Percentiles rank a stretch among this genome's conserved stretches.
Conservation (phyloP, 225 moss, liverwort and hornwort genomes). For the Physcomitrellopsis africana region DNA sequence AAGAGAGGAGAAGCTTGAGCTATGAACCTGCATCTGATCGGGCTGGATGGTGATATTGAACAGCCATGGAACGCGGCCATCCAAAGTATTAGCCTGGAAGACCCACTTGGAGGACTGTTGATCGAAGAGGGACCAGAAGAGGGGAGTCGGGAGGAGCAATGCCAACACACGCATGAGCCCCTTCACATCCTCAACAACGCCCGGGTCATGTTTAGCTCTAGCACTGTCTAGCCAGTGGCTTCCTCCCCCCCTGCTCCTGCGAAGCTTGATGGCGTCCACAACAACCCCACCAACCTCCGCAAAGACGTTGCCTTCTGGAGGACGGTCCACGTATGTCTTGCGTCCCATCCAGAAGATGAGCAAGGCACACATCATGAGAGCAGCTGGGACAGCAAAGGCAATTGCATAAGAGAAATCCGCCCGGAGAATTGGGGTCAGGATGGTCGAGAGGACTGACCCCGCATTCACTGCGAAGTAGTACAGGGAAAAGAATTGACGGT, state of each 20-base stretch:
- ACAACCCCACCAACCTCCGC: constrained; percentile 61
- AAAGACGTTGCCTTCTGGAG: constrained; percentile 86
- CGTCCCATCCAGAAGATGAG: constrained; percentile 75
- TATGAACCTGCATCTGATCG: constrained; percentile 80
- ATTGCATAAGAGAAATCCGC: constrained; percentile 60
- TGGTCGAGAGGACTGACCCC: constrained; percentile 78
- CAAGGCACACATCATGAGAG: constrained; percentile 77
- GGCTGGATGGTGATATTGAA: constrained; percentile 71
- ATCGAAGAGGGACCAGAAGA: constrained; percentile 89
- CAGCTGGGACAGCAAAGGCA: constrained; percentile 78
- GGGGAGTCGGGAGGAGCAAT: constrained; percentile 74
- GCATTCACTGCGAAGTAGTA: constrained; percentile 85
- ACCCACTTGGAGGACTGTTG: constrained; percentile 95
- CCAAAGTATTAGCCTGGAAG: constrained; percentile 72
- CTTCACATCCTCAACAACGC: constrained; percentile 82
- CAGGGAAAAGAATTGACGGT: constrained; percentile 82
- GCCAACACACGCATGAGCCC: constrained; percentile 71
- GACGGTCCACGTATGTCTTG: constrained; percentile 56
- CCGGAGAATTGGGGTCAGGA: constrained; percentile 75
- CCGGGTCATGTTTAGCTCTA: constrained; percentile 61
- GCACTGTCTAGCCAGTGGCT: constrained; percentile 75
- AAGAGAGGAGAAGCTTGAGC: neutral
- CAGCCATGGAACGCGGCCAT: constrained; percentile 63
- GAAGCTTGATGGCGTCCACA: constrained; percentile 67
- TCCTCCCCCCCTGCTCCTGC: constrained; percentile 19